phyloP scores from a whole-genome alignment of 2,329 filamentous ascomycete genomes.

The Epichloe scottii region DNA sequence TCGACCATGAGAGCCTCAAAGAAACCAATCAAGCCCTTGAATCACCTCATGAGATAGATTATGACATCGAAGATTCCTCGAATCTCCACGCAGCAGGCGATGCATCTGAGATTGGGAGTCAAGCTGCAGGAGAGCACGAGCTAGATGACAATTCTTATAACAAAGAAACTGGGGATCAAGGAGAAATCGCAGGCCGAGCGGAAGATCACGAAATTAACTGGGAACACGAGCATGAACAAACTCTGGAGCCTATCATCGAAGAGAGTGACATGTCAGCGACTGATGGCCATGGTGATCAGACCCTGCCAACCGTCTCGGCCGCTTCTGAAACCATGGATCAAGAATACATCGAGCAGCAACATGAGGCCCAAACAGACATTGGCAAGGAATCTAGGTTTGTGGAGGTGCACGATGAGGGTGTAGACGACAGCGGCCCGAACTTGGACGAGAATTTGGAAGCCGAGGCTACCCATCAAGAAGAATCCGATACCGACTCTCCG shows the following conservation, averaged over 20 bases:
- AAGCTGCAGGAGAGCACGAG: not conserved
- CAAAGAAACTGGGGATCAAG: not conserved
- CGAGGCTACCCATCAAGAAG: slow-evolving; percentile 1
- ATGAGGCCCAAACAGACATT: too few relatives aligned
- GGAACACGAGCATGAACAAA: slow-evolving; percentile 9
- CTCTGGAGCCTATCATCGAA: not conserved
- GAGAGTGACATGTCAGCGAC: not conserved
- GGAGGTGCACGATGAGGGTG: slow-evolving; percentile 2
- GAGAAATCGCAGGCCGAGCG: not conserved
- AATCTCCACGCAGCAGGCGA: not conserved
- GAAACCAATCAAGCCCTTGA: slow-evolving; percentile 4
- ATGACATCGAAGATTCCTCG: slow-evolving; percentile 18
- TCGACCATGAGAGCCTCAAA: slow-evolving; percentile 4
- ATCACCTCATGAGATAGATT: slow-evolving; percentile 23
- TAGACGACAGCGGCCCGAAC: not conserved
- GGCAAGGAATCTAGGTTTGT: not conserved
- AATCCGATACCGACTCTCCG: slow-evolving; percentile 4
- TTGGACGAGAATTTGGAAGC: not conserved
- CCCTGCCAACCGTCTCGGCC: not conserved
- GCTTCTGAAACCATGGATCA: not conserved
- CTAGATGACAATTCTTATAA: not conserved
- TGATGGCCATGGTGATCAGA: not conserved
- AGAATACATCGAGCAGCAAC: not conserved
- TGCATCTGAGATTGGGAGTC: not conserved
- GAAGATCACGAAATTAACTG: slow-evolving; percentile 13